Percentiles rank a stretch among this genome's conserved stretches.
Conservation (phyloP, 1,284 basidiomycete genomes). For the Ceratobasidium sp. region DNA sequence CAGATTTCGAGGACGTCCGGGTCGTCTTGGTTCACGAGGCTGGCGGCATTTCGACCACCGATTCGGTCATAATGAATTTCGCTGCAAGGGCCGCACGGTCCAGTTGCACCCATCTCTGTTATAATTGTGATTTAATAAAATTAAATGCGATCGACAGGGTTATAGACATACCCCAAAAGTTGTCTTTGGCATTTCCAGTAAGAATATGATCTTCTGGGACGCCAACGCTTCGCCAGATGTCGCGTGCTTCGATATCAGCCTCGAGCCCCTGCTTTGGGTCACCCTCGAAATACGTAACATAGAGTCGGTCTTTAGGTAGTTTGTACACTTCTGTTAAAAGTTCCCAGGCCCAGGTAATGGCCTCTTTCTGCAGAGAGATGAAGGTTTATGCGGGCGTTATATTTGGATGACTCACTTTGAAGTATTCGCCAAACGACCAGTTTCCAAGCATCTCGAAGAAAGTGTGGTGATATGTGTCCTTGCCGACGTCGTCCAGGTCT, state of each 20-base stretch:
- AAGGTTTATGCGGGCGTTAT: constrained; percentile 19
- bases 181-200: constrained; percentile 95
- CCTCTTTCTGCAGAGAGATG: constrained; percentile 73
- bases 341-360: constrained; percentile 92
- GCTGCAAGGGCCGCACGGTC: constrained; percentile 96
- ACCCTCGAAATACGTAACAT: constrained; percentile 98
- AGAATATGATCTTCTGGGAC: constrained; percentile 90
- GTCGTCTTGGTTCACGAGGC: constrained; percentile 94
- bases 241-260: constrained; percentile 86
- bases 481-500: constrained; percentile 98
- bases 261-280: constrained; percentile 86
- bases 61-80: constrained; percentile 98
- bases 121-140: too few species aligned
- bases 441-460: constrained; percentile 99
- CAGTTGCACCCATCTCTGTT: constrained; percentile 98
- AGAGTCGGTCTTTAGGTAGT: constrained; percentile 88
- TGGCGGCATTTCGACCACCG: constrained; percentile 89
- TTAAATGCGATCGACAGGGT: neutral
- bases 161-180: constrained; percentile 90
- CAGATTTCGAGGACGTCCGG: constrained; percentile 97
- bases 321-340: constrained; percentile 89
- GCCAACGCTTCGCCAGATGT: constrained; percentile 88
- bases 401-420: constrained; percentile 72
- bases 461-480: constrained; percentile 95
- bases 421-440: constrained; percentile 99